Conservation (phyloP, 768 basidiomycete genomes). For the Mycena galericulata region DNA sequence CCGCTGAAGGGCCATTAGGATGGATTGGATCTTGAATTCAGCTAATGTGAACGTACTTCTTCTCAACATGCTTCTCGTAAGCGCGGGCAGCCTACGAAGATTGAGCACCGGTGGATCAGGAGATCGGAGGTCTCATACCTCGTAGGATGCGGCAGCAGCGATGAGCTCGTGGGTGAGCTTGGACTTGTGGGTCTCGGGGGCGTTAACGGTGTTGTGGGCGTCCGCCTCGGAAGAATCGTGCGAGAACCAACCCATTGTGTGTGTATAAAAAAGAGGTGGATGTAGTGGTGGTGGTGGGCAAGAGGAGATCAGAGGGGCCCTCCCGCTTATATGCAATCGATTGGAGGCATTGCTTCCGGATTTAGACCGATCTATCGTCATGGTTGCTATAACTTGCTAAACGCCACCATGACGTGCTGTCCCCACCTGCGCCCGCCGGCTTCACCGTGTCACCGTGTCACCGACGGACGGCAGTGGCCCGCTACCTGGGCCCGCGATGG, state of each 20-base stretch:
- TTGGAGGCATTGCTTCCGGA: too few relatives aligned
- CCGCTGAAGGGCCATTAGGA: conserved; percentile 1
- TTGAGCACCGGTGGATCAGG: background rate
- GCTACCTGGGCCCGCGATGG: too few relatives aligned
- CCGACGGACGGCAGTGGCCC: too few relatives aligned
- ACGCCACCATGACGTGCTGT: too few relatives aligned
- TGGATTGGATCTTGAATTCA: background rate
- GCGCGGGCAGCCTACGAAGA: conserved; percentile 18
- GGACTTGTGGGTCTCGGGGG: conserved; percentile 12
- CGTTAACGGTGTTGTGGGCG: background rate
- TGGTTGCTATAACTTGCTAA: too few relatives aligned
- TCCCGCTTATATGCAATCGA: too few relatives aligned
- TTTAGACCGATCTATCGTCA: too few relatives aligned
- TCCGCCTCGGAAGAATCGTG: conserved; percentile 11
- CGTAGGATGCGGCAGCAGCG: conserved; percentile 25
- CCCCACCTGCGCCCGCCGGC: too few relatives aligned
- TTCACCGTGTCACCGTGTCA: too few relatives aligned
- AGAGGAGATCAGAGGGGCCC: background rate
- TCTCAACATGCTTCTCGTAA: conserved; percentile 20
- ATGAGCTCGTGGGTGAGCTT: conserved; percentile 26
- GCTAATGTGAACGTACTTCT: background rate
- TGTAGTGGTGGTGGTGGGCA: conserved; percentile 4
- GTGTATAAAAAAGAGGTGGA: background rate
- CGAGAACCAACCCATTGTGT: conserved; percentile 11
- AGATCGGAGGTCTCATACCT: background rate